Percentiles rank a stretch among this genome's conserved stretches.
Evolutionary conservation across 805 yeast genomes (phyloP).

Genomic region (Komagataella pastoris): DNA sequence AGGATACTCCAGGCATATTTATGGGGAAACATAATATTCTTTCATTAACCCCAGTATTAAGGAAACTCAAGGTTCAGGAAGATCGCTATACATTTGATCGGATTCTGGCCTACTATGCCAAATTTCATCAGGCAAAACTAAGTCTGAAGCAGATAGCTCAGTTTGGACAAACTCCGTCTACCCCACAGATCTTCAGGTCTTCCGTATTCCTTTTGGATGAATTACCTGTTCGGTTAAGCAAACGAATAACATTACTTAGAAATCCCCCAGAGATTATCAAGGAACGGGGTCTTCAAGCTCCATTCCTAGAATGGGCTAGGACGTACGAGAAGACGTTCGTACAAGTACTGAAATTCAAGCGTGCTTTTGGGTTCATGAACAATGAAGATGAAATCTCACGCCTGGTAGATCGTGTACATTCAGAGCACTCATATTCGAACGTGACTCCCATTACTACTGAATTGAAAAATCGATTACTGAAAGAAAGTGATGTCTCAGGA

Average conservation of each 20-base stretch:
- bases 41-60: not conserved
- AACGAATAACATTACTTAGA: not conserved
- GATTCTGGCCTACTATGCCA: not conserved
- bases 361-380: not conserved
- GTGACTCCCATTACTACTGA: not conserved
- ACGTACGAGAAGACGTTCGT: not conserved
- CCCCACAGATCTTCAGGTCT: slow-evolving; percentile 1
- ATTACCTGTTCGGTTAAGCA: not conserved
- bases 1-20: not conserved
- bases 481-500: not conserved
- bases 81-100: not conserved
- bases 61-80: not conserved
- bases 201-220: not conserved
- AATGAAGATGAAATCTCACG: not conserved
- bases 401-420: not conserved
- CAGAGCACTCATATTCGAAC: not conserved
- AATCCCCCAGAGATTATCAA: not conserved
- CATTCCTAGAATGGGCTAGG: not conserved
- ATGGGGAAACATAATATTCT: not conserved
- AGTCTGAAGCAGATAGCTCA: not conserved
- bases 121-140: not conserved
- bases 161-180: not conserved
- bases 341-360: not conserved
- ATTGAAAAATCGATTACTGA: not conserved
- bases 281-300: not conserved